Evolutionary conservation across 495 filamentous ascomycete genomes (phyloP), one percentile per base, ranked within the genome.

Genomic region (Geopyxis carbonaria): DNA sequence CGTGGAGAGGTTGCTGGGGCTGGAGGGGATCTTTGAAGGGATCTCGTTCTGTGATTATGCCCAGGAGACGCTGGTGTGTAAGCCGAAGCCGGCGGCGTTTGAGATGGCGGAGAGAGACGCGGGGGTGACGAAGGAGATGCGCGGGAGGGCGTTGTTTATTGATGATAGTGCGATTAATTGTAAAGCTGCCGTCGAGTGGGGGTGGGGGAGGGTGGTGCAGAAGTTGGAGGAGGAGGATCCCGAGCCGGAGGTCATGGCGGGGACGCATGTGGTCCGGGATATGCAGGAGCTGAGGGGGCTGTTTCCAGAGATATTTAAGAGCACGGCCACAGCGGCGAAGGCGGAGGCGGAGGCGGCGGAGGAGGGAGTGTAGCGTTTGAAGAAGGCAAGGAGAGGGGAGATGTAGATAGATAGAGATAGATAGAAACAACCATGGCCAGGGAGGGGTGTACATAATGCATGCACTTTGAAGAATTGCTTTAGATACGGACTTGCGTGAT

Each of bases 31-130:
- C 19, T 95, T 95, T 56, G 87, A 53, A 30, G 87, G 87, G 0
- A 66, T 94, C 42, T 94, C 89, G 0, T 94, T 72, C 51, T 97
- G 89, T 51, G 80, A 97, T 56, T 97, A 94, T 58, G 45, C 22
- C 4, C 15, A 45, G 10, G 50, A 67, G 31, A 70, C 64, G 5
- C 61, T 97, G 40, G 45, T 85, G 28, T 93, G 86, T 60, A 97
- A 97, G 61, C 89, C 89, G 3, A 69, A 76, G 40, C 59, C 61
- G 40, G 75, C 73, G 28, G 91, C 93, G 84, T 94, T 73, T 55
- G 71, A 68, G 20, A 91, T 86, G 61, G 51, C 53, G 8, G 64
- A 65, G 65, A 41, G 45, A 37, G 64, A 68, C 38, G 61, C 64
- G 2, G 65, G 57, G 3, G 48, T 60, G 3, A 46, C 46, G 13